A percentile compares a stretch with the other conserved stretches of the same genome.
Conservation (phyloP, 805 yeast genomes). For the Yarrowia sp. region DNA sequence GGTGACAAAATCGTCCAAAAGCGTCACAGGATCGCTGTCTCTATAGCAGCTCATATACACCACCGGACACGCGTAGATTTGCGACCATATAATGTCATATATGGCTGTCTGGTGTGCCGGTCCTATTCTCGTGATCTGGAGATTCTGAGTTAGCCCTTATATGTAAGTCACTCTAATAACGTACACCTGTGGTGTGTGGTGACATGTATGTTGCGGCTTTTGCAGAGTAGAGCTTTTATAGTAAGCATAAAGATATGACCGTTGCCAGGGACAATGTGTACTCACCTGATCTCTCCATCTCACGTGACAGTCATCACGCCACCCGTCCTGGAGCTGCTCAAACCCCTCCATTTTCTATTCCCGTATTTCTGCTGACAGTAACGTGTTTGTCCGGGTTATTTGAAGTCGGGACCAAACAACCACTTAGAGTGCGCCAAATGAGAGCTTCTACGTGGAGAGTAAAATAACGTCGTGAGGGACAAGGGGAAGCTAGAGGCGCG, state of each 20-base stretch:
- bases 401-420: neutral
- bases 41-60: conserved; percentile 1
- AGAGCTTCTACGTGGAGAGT: neutral
- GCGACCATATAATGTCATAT: conserved; percentile 5
- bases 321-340: neutral
- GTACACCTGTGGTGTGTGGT: neutral
- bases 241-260: no score
- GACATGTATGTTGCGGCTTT: neutral
- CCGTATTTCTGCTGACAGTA: neutral
- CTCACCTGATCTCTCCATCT: neutral
- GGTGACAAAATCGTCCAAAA: neutral
- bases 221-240: no score
- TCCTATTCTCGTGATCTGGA: neutral
- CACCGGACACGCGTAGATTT: neutral
- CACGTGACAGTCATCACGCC: neutral
- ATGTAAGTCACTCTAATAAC: neutral
- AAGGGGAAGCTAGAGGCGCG: neutral
- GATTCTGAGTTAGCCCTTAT: neutral
- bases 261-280: no score
- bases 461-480: neutral
- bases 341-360: neutral
- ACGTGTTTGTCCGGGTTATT: conserved; percentile 4
- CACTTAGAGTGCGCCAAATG: conserved; percentile 11
- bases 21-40: conserved; percentile 2
- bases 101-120: neutral